Conservation (phyloP, 441 rosid species). For the Aquilaria agallochum region DNA sequence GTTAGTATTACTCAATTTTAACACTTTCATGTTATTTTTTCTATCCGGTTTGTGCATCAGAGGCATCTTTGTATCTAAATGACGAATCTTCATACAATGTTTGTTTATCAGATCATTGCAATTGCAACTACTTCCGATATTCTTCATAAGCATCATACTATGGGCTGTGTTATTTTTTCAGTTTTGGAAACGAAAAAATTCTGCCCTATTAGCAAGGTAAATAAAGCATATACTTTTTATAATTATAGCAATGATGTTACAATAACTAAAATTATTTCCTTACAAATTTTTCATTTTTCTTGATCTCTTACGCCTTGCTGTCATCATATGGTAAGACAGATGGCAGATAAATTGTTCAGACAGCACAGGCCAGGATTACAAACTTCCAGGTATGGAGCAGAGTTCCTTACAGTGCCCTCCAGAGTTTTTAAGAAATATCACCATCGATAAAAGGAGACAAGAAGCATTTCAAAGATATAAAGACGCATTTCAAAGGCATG, state of each 20-base stretch:
- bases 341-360: constrained; percentile 75
- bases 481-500: constrained; percentile 79
- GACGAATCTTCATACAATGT: neutral
- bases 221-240: neutral
- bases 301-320: constrained; percentile 11
- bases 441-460: constrained; percentile 47
- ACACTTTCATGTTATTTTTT: constrained; percentile 9
- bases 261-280: constrained; percentile 5
- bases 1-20: constrained; percentile 29
- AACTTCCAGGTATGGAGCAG: constrained; percentile 54
- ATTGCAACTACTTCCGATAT: constrained; percentile 65
- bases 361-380: constrained; percentile 54
- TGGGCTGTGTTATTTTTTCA: constrained; percentile 93
- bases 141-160: constrained; percentile 62
- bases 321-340: constrained; percentile 29
- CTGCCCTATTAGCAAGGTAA: constrained; percentile 75
- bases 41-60: constrained; percentile 7
- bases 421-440: constrained; percentile 39
- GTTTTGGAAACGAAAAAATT: constrained; percentile 94
- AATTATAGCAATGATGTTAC: neutral
- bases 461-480: constrained; percentile 78
- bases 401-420: constrained; percentile 44
- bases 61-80: constrained; percentile 12
- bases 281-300: constrained; percentile 1
- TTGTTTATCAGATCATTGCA: constrained; percentile 58